phyloP scores from a whole-genome alignment of 2,329 filamentous ascomycete genomes.

The Mycosphaerella sp. region DNA sequence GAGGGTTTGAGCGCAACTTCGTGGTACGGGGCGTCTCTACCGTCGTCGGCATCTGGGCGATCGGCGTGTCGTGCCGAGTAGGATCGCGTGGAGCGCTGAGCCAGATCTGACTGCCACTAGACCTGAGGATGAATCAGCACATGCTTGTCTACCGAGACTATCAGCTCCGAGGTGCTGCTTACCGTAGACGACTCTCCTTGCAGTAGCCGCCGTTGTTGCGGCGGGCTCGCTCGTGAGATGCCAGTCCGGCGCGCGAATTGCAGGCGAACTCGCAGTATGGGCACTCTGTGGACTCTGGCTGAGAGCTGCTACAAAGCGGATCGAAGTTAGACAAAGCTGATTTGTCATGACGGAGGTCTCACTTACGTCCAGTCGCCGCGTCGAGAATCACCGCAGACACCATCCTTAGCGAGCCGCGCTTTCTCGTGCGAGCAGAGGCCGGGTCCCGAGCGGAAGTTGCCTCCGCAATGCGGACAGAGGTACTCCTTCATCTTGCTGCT shows the following conservation, averaged over 20 bases:
- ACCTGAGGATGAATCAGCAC: background rate
- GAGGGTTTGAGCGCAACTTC: background rate
- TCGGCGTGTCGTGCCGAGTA: too few species aligned
- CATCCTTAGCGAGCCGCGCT: background rate
- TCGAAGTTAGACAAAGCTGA: background rate
- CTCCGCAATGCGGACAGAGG: background rate
- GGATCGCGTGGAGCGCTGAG: too few species aligned
- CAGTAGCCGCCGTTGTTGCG: background rate
- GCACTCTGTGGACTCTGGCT: background rate
- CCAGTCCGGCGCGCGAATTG: background rate
- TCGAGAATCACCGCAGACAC: background rate
- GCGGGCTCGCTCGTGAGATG: constrained; percentile 5
- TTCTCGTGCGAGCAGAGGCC: background rate
- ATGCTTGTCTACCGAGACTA: background rate
- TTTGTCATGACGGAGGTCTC: background rate
- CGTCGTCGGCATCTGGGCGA: background rate
- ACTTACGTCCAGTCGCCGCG: background rate
- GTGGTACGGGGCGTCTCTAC: background rate
- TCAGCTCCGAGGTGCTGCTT: background rate
- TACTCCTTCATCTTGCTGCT: background rate
- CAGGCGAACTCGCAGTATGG: background rate
- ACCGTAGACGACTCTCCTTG: background rate
- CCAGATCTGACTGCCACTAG: too few species aligned
- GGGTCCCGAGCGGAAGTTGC: background rate
- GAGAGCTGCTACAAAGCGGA: background rate